Percentiles rank a stretch among this genome's conserved stretches.
These are phyloP conservation scores for Calocybe indica DNA, from an alignment of 768 basidiomycete species.

Conservation along the genomic window DNA sequence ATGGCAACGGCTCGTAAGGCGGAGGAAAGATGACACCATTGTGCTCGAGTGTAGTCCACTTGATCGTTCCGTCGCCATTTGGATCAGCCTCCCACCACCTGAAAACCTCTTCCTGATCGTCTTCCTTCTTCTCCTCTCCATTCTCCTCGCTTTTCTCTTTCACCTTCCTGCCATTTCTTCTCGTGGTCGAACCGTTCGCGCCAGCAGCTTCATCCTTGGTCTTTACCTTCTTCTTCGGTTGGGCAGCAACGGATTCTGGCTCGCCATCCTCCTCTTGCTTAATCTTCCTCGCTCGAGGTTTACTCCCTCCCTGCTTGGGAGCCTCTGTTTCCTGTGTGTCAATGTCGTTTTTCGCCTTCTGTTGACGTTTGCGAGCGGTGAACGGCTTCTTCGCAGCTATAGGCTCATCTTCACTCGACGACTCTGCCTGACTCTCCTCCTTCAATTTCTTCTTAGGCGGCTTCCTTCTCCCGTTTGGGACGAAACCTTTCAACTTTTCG, in stretches of 20 bases:
- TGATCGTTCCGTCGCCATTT: slow-evolving; percentile 70
- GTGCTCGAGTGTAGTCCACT: slow-evolving; percentile 96
- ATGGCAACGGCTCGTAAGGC: slow-evolving; percentile 82
- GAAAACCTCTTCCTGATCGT: slow-evolving; percentile 70
- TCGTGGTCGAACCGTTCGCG: slow-evolving; percentile 19
- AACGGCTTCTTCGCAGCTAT: slow-evolving; percentile 30
- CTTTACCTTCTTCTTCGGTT: slow-evolving; percentile 36
- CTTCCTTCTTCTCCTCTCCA: slow-evolving; percentile 49
- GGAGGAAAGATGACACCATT: slow-evolving; percentile 94
- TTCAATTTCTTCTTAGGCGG: slow-evolving; percentile 65
- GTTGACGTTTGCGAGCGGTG: slow-evolving; percentile 34
- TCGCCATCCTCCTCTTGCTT: slow-evolving; percentile 44
- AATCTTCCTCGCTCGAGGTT: slow-evolving; percentile 44
- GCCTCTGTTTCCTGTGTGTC: slow-evolving; percentile 39
- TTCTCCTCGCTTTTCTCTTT: slow-evolving; percentile 33
- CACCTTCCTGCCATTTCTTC: slow-evolving; percentile 25
- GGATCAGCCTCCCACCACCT: slow-evolving; percentile 85
- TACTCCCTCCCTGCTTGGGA: slow-evolving; percentile 39
- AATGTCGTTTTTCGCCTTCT: slow-evolving; percentile 43
- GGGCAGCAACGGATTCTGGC: slow-evolving; percentile 34
- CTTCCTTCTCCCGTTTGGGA: slow-evolving; percentile 25
- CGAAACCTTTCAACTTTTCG: no score
- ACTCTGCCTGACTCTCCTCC: slow-evolving; percentile 27
- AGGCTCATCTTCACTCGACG: slow-evolving; percentile 30
- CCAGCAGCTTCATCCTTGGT: slow-evolving; percentile 34